Conservation (phyloP, 2,329 filamentous ascomycete genomes). For the Monascus ruber region DNA sequence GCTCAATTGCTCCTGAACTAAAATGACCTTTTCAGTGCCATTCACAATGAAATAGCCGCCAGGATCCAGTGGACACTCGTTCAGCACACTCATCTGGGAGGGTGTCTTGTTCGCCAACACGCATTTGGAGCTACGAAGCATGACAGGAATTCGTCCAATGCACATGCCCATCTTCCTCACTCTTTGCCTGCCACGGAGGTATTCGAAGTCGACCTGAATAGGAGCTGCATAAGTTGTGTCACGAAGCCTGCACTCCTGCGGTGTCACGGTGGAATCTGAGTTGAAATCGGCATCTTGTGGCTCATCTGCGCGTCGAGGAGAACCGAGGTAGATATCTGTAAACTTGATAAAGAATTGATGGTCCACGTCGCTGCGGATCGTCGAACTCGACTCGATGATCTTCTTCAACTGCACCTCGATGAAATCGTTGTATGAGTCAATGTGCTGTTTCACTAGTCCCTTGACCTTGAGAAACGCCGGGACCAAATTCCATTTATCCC, state of each 20-base stretch:
- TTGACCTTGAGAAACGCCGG: constrained; percentile 98
- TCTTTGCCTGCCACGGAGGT: constrained; percentile 70
- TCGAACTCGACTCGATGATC: constrained; percentile 83
- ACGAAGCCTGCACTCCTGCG: constrained; percentile 89
- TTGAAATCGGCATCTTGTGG: constrained; percentile 42
- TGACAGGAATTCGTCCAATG: constrained; percentile 87
- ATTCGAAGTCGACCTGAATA: constrained; percentile 84
- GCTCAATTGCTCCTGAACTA: constrained; percentile 96
- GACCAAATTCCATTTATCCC: constrained; percentile 91
- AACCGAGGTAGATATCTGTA: constrained; percentile 77
- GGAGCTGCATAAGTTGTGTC: constrained; percentile 98
- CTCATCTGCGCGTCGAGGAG: constrained; percentile 67
- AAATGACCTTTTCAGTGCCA: constrained; percentile 95
- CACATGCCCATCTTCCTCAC: constrained; percentile 61
- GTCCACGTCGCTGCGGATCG: constrained; percentile 83
- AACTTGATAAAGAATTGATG: constrained; percentile 89
- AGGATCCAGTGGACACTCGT: constrained; percentile 91
- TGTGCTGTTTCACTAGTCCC: constrained; percentile 90
- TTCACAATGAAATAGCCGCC: constrained; percentile 97
- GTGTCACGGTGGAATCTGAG: constrained; percentile 53
- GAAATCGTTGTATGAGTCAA: constrained; percentile 98
- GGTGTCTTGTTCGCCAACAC: constrained; percentile 74
- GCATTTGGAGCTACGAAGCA: constrained; percentile 93
- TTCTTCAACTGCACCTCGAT: constrained; percentile 94
- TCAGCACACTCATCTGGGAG: constrained; percentile 77